These are phyloP conservation scores for Drechslerella coelobrocha DNA, from an alignment of 2,329 filamentous ascomycete species.

Conservation along the genomic window DNA sequence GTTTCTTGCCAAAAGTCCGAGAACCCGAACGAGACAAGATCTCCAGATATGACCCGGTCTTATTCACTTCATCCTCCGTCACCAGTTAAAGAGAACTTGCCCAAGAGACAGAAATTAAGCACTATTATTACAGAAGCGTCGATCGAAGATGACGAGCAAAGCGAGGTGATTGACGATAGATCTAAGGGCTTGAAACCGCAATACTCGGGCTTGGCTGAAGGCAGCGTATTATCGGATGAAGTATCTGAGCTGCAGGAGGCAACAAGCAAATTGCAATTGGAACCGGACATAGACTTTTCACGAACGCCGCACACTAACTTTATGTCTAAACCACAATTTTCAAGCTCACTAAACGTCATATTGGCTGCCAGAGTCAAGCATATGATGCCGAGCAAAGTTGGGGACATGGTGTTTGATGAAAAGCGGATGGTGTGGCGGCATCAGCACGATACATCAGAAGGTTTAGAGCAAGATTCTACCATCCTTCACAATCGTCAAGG, in stretches of 20 bases:
- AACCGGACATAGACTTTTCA: slow-evolving; percentile 43
- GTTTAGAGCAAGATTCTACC: not conserved
- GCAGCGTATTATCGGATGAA: not conserved
- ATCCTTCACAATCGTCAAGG: slow-evolving; percentile 1
- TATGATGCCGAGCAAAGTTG: slow-evolving; percentile 46
- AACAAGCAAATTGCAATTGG: slow-evolving; percentile 26
- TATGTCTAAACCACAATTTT: slow-evolving; percentile 23
- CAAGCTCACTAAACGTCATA: slow-evolving; percentile 36
- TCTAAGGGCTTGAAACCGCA: slow-evolving; percentile 6
- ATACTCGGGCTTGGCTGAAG: slow-evolving; percentile 1
- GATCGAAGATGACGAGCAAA: not conserved
- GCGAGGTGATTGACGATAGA: not conserved
- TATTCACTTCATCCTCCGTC: slow-evolving; percentile 27
- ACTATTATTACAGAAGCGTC: slow-evolving; percentile 1
- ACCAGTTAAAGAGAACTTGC: slow-evolving; percentile 37
- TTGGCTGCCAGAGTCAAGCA: slow-evolving; percentile 40
- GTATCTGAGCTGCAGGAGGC: slow-evolving; percentile 14
- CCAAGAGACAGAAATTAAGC: slow-evolving; percentile 40
- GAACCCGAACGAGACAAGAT: not conserved
- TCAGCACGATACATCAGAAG: slow-evolving; percentile 11
- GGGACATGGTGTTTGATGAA: slow-evolving; percentile 45
- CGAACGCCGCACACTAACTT: slow-evolving; percentile 36
- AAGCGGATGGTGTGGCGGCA: slow-evolving; percentile 33
- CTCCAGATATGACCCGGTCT: slow-evolving; percentile 12
- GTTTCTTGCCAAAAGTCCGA: slow-evolving; percentile 11